Conservation (phyloP, 2,329 filamentous ascomycete genomes). For the Paraconiothyrium sp. region DNA sequence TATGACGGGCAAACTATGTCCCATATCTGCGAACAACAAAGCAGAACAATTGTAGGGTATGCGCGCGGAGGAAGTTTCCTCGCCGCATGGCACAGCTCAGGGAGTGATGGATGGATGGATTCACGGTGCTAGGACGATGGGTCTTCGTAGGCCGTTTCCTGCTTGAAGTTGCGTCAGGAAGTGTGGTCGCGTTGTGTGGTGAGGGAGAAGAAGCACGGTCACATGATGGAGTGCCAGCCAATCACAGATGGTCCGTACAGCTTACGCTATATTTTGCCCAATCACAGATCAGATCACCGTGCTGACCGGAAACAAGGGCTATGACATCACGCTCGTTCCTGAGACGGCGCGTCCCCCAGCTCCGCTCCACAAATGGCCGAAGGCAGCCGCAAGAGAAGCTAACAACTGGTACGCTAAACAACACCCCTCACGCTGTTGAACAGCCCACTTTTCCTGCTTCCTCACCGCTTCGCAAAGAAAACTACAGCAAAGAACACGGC, state of each 20-base stretch:
- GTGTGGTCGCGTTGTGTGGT: background rate
- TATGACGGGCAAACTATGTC: background rate
- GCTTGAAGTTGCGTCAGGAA: background rate
- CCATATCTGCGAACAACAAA: background rate
- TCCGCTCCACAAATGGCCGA: constrained; percentile 3
- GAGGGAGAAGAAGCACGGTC: background rate
- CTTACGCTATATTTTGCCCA: background rate
- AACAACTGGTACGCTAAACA: background rate
- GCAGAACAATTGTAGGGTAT: background rate
- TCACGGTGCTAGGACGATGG: background rate
- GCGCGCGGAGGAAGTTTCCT: background rate
- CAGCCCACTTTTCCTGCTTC: constrained; percentile 5
- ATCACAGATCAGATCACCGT: background rate
- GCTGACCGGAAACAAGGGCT: constrained; percentile 1
- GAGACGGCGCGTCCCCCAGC: background rate
- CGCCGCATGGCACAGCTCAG: background rate
- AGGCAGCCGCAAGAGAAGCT: constrained; percentile 3
- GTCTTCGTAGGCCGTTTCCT: background rate
- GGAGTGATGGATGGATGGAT: background rate
- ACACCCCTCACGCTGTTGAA: constrained; percentile 6
- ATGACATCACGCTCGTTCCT: constrained; percentile 10
- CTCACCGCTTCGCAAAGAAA: constrained; percentile 1
- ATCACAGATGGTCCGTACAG: background rate
- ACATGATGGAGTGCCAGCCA: background rate
- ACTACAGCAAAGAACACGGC: background rate